These are phyloP conservation scores for Davidsoniella australis DNA, from an alignment of 2,329 filamentous ascomycete species.

Conservation along the genomic window DNA sequence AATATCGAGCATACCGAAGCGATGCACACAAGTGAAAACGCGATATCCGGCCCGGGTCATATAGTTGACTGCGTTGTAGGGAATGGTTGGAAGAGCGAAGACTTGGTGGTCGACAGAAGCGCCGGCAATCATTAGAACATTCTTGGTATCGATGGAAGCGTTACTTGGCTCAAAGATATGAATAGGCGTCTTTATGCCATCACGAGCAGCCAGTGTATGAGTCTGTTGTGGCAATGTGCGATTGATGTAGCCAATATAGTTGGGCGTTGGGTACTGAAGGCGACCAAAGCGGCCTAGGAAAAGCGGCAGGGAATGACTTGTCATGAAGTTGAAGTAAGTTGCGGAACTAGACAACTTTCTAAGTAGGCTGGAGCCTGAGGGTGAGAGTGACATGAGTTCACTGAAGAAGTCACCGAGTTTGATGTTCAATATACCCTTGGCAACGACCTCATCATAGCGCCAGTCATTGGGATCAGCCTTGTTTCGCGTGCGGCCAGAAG, in stretches of 20 bases:
- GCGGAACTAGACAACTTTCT: constrained; percentile 28
- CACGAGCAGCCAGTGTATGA: constrained; percentile 30
- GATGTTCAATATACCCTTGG: constrained; percentile 42
- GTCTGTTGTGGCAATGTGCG: constrained; percentile 27
- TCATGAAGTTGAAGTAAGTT: constrained; percentile 35
- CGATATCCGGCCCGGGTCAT: constrained; percentile 43
- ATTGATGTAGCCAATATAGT: constrained; percentile 35
- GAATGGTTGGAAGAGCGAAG: constrained; percentile 43
- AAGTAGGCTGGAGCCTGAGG: constrained; percentile 30
- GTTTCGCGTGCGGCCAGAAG: constrained; percentile 14
- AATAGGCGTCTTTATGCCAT: constrained; percentile 34
- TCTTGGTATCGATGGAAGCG: constrained; percentile 23
- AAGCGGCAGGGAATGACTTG: constrained; percentile 33
- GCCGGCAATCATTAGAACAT: constrained; percentile 44
- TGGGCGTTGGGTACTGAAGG: constrained; percentile 36
- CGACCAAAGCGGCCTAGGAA: constrained; percentile 37
- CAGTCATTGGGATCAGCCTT: constrained; percentile 23
- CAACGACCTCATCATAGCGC: constrained; percentile 29
- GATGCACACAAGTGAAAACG: constrained; percentile 39
- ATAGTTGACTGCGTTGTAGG: constrained; percentile 46
- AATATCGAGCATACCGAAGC: constrained; percentile 36
- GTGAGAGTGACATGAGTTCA: constrained; percentile 35
- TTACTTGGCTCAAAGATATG: constrained; percentile 39
- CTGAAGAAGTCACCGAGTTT: constrained; percentile 34
- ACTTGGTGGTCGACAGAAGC: constrained; percentile 47